Conservation (phyloP, 768 basidiomycete genomes). For the Phallus indusiatus region DNA sequence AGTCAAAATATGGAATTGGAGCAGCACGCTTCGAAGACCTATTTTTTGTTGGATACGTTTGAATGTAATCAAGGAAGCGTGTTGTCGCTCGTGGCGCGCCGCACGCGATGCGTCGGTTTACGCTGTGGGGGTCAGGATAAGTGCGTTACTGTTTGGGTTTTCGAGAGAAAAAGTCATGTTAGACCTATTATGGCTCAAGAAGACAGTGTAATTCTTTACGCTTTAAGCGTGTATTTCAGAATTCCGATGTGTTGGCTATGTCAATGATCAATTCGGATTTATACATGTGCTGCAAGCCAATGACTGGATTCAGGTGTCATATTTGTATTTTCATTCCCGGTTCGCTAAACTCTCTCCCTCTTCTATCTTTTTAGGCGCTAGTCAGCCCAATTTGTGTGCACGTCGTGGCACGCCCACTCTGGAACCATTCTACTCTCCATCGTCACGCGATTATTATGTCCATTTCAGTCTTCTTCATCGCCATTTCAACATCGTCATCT, state of each 20-base stretch:
- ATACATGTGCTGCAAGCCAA: conserved; percentile 41
- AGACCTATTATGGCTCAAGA: conserved; percentile 82
- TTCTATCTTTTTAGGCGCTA: conserved; percentile 43
- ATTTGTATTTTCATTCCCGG: conserved; percentile 18
- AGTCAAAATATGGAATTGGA: conserved; percentile 87
- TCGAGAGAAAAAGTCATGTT: conserved; percentile 82
- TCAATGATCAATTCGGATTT: conserved; percentile 52
- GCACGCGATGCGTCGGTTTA: conserved; percentile 72
- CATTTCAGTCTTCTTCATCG: conserved; percentile 12
- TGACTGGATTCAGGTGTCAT: conserved; percentile 64
- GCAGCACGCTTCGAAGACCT: conserved; percentile 36
- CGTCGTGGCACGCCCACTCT: conserved; percentile 71
- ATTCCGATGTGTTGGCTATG: conserved; percentile 74
- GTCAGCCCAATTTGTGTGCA: conserved; percentile 79
- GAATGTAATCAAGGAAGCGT: conserved; percentile 72
- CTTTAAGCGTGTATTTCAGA: too few relatives aligned
- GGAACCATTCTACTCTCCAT: conserved; percentile 79
- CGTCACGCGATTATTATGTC: conserved; percentile 27
- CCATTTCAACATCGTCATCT: too few relatives aligned
- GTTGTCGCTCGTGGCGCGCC: conserved; percentile 67
- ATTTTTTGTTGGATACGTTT: conserved; percentile 54
- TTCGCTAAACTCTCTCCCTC: not conserved
- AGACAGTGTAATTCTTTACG: too few relatives aligned
- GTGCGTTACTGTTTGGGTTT: conserved; percentile 82
- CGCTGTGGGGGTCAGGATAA: conserved; percentile 92